These are phyloP conservation scores for Phytopythium chamaehyphon DNA, from an alignment of 352 stramenopile genomes.

Conservation along the genomic window DNA sequence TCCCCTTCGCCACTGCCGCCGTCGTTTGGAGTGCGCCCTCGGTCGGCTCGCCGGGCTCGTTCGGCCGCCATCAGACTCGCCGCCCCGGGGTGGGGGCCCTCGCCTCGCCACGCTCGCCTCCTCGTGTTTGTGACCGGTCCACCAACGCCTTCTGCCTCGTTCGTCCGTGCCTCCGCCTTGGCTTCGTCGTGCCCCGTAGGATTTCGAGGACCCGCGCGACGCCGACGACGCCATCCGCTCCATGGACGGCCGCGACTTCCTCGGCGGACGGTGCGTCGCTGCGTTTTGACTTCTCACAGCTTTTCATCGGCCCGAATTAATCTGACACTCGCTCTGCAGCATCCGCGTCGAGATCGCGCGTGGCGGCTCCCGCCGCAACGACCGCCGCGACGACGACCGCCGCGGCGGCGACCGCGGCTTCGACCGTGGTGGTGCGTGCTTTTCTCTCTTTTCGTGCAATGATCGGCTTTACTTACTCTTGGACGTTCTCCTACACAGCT, in stretches of 20 bases:
- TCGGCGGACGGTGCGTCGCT: constrained; percentile 66
- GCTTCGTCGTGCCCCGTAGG: constrained; percentile 45
- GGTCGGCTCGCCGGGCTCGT: constrained; percentile 1
- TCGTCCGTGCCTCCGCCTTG: constrained; percentile 41
- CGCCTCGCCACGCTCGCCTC: neutral
- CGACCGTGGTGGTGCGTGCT: constrained; percentile 41
- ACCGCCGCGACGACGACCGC: constrained; percentile 30
- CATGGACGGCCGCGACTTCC: constrained; percentile 84
- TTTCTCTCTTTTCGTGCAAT: no score
- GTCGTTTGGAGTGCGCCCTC: no score
- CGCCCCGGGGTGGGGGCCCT: constrained; percentile 5
- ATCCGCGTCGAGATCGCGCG: constrained; percentile 81
- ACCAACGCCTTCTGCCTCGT: constrained; percentile 44
- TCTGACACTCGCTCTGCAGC: constrained; percentile 19
- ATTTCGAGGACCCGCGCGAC: constrained; percentile 87
- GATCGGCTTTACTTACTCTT: neutral
- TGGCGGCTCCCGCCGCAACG: constrained; percentile 62
- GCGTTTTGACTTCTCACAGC: neutral
- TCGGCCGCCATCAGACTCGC: constrained; percentile 33
- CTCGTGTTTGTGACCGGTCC: constrained; percentile 5
- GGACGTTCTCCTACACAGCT: neutral
- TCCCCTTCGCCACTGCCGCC: no score
- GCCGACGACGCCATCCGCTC: constrained; percentile 83
- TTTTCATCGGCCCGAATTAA: neutral
- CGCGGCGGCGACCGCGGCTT: constrained; percentile 34